Percentiles rank a stretch among this genome's conserved stretches.
These are phyloP conservation scores for Hamamelis virginiana DNA, from an alignment of 164 flowering plant genomes.

Conservation along the genomic window DNA sequence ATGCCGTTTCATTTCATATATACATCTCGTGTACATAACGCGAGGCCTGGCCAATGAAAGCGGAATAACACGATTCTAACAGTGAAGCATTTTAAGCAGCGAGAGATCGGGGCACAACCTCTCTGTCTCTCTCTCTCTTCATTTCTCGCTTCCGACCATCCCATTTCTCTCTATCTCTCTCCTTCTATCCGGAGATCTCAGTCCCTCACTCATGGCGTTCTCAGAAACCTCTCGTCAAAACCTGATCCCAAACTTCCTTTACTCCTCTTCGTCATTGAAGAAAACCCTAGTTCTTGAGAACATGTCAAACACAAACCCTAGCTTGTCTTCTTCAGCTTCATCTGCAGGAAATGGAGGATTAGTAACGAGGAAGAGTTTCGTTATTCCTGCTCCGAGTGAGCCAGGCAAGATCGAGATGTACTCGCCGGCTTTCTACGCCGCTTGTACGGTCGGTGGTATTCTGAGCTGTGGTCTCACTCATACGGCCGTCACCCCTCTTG, in stretches of 20 bases:
- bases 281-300: slow-evolving; percentile 17
- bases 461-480: slow-evolving; percentile 86
- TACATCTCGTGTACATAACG: slow-evolving; percentile 6
- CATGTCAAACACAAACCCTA: slow-evolving; percentile 10
- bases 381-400: slow-evolving; percentile 59
- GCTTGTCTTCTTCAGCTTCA: slow-evolving; percentile 12
- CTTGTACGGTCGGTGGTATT: slow-evolving; percentile 77
- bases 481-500: slow-evolving; percentile 88
- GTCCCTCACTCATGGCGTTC: slow-evolving; percentile 33
- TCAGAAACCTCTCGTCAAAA: slow-evolving; percentile 40
- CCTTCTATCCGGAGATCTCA: neutral
- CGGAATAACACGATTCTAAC: neutral
- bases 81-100: slow-evolving; percentile 10
- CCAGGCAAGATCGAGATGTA: slow-evolving; percentile 73
- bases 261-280: slow-evolving; percentile 33
- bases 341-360: neutral
- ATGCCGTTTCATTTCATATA: neutral
- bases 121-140: neutral
- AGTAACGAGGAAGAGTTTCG: slow-evolving; percentile 21
- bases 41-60: slow-evolving; percentile 8
- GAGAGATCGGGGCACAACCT: slow-evolving; percentile 14
- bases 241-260: slow-evolving; percentile 58
- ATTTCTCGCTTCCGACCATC: too few species aligned
- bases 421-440: slow-evolving; percentile 76
- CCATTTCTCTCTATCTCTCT: slow-evolving; percentile 4